A percentile compares a stretch with the other conserved stretches of the same genome.
Evolutionary conservation across 768 basidiomycete species (phyloP).

Genomic region (Mycena floridula): DNA sequence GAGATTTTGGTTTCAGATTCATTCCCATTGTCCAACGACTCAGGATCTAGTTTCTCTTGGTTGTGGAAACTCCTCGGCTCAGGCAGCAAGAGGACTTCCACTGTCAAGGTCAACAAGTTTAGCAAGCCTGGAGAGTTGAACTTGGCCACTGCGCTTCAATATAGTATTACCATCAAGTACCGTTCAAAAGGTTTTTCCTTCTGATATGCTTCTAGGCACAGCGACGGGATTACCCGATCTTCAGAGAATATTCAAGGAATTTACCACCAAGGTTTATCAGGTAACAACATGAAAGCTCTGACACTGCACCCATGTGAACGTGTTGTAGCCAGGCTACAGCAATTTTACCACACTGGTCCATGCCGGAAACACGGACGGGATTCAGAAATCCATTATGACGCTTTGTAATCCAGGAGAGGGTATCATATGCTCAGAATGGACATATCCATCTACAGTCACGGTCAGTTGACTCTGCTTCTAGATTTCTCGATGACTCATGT

Average conservation of each 20-base stretch:
- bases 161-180: slow-evolving; percentile 37
- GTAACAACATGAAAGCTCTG: too few species aligned
- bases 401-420: slow-evolving; percentile 64
- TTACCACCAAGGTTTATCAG: slow-evolving; percentile 45
- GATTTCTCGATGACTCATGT: too few species aligned
- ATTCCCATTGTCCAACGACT: slow-evolving; percentile 30
- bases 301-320: too few species aligned
- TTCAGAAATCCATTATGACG: slow-evolving; percentile 52
- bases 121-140: slow-evolving; percentile 40
- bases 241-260: slow-evolving; percentile 49
- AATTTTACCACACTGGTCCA: slow-evolving; percentile 55
- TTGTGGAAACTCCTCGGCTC: slow-evolving; percentile 47
- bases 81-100: slow-evolving; percentile 35
- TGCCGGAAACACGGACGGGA: slow-evolving; percentile 68
- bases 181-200: not conserved
- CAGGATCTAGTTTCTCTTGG: slow-evolving; percentile 41
- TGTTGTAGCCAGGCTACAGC: slow-evolving; percentile 55
- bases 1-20: slow-evolving; percentile 45
- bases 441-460: slow-evolving; percentile 59
- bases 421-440: slow-evolving; percentile 62
- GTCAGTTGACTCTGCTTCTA: slow-evolving; percentile 20
- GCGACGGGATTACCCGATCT: slow-evolving; percentile 52
- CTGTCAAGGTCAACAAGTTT: slow-evolving; percentile 60
- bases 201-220: slow-evolving; percentile 18
- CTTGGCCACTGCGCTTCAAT: slow-evolving; percentile 65